Evolutionary conservation across 2,329 filamentous ascomycete species (phyloP).

Genomic region (Diaporthe amygdali): DNA sequence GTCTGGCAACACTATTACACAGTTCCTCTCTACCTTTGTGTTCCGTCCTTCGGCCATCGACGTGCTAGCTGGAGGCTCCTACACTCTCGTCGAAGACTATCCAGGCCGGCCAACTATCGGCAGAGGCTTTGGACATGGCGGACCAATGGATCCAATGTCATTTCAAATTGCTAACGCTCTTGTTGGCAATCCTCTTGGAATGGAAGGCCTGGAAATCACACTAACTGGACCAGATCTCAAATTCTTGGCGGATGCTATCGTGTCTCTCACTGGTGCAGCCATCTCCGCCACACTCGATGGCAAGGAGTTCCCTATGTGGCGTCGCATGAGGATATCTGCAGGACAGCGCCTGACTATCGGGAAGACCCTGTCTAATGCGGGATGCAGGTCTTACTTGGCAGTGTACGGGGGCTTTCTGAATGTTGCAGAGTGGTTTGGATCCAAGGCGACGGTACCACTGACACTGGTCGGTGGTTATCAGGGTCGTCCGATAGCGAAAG

Average conservation of each 20-base stretch:
- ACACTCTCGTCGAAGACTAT: constrained; percentile 64
- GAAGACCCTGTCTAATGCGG: constrained; percentile 49
- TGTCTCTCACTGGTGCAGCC: constrained; percentile 62
- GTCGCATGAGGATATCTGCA: constrained; percentile 47
- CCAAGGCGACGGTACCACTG: constrained; percentile 60
- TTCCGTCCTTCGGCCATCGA: constrained; percentile 58
- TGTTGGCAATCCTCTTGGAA: constrained; percentile 57
- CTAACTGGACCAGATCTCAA: constrained; percentile 62
- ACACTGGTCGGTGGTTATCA: constrained; percentile 63
- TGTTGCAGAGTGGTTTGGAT: constrained; percentile 61
- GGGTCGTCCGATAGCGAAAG: constrained; percentile 55
- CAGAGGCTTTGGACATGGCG: constrained; percentile 62
- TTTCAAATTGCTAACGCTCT: constrained; percentile 64
- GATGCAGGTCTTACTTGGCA: constrained; percentile 64
- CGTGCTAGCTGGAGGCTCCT: constrained; percentile 59
- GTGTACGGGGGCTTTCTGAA: constrained; percentile 42
- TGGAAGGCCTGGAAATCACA: constrained; percentile 65
- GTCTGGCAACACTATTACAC: constrained; percentile 60
- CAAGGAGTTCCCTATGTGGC: constrained; percentile 57
- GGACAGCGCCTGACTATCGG: constrained; percentile 60
- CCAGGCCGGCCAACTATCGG: constrained; percentile 62
- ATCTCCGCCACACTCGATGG: constrained; percentile 58
- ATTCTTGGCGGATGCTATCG: constrained; percentile 58
- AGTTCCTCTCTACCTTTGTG: constrained; percentile 56
- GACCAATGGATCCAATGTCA: constrained; percentile 66